A percentile compares a stretch with the other conserved stretches of the same genome.
phyloP scores from a whole-genome alignment of 2,329 filamentous ascomycete genomes.

The Colletotrichum lini region DNA sequence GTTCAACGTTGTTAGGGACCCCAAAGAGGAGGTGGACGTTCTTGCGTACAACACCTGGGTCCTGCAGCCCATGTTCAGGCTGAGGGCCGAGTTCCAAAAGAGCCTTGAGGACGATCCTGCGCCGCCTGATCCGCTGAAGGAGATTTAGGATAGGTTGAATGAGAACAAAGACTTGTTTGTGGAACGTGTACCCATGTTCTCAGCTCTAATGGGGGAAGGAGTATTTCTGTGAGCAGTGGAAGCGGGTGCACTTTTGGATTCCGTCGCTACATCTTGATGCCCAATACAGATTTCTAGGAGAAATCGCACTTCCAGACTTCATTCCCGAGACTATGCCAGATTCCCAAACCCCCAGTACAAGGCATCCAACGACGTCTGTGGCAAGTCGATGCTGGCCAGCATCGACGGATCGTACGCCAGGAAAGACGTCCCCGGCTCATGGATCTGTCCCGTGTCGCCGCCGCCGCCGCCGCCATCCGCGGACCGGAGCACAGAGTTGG shows the following conservation, averaged over 20 bases:
- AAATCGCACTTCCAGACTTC: too few relatives aligned
- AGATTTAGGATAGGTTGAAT: slow-evolving; percentile 9
- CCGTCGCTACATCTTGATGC: too few relatives aligned
- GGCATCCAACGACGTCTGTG: neutral
- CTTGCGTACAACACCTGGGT: slow-evolving; percentile 52
- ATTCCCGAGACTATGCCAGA: neutral
- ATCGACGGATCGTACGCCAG: neutral
- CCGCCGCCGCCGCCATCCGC: neutral
- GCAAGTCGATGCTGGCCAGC: slow-evolving; percentile 1
- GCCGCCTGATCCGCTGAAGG: slow-evolving; percentile 51
- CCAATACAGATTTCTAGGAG: too few relatives aligned
- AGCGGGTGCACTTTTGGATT: too few relatives aligned
- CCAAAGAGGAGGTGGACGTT: slow-evolving; percentile 53
- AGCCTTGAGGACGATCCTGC: slow-evolving; percentile 51
- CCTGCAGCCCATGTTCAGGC: slow-evolving; percentile 49
- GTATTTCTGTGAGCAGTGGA: too few relatives aligned
- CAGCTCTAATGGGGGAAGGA: too few relatives aligned
- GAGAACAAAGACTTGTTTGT: too few relatives aligned
- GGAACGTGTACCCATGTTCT: too few relatives aligned
- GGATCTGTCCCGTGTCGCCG: neutral
- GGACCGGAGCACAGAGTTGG: slow-evolving; percentile 2
- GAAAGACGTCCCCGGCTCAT: neutral
- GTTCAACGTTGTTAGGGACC: slow-evolving; percentile 51
- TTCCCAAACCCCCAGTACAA: slow-evolving; percentile 20
- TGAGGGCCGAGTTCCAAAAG: slow-evolving; percentile 47